Conservation (phyloP, 768 basidiomycete species). For the Leucogyrophana mollusca region DNA sequence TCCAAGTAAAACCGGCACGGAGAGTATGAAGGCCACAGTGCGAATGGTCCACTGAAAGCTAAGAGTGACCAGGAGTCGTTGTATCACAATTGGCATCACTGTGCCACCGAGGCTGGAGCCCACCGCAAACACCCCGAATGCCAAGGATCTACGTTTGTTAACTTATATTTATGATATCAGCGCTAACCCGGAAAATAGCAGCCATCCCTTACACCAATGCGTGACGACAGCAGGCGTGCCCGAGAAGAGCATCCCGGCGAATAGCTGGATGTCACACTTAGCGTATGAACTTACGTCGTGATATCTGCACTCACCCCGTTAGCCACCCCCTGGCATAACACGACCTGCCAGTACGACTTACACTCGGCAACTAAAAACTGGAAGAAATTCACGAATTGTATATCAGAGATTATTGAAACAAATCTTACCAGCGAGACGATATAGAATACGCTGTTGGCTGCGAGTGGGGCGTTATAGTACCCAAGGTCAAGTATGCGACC, state of each 20-base stretch:
- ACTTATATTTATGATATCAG: no score
- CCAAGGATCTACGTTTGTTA: conserved; percentile 14
- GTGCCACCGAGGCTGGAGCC: conserved; percentile 67
- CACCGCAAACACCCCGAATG: conserved; percentile 57
- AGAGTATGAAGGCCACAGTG: conserved; percentile 59
- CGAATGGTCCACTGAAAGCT: conserved; percentile 74
- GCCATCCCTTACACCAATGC: conserved; percentile 22
- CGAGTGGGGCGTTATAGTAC: conserved; percentile 9
- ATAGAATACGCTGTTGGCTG: conserved; percentile 3
- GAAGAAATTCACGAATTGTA: no score
- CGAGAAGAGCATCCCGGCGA: conserved; percentile 22
- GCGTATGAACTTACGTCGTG: neutral
- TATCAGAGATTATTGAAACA: no score
- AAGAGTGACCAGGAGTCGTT: conserved; percentile 45
- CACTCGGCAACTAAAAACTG: conserved; percentile 27
- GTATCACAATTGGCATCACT: conserved; percentile 55
- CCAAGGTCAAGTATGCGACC: conserved; percentile 10
- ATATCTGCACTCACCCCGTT: conserved; percentile 16
- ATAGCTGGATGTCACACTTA: conserved; percentile 9
- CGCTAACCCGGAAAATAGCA: neutral
- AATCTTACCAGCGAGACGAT: conserved; percentile 1
- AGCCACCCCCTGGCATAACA: conserved; percentile 24
- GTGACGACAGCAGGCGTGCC: conserved; percentile 18
- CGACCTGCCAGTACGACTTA: conserved; percentile 24
- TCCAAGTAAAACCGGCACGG: conserved; percentile 44